These are phyloP conservation scores for Macaranga tanarius DNA, from an alignment of 441 rosid genomes.

Conservation along the genomic window DNA sequence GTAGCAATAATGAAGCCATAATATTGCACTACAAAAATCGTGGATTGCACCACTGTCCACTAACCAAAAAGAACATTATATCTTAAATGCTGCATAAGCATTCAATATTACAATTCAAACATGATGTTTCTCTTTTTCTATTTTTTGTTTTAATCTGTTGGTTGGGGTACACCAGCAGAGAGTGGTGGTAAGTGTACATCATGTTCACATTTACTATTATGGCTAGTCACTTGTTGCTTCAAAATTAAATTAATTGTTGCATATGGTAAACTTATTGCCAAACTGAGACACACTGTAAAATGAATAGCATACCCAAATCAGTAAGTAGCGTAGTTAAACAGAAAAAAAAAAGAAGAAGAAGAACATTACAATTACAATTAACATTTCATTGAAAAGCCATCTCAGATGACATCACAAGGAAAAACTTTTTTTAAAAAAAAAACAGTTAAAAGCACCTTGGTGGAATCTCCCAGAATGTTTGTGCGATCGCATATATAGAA, in stretches of 20 bases:
- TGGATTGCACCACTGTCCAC: constrained; percentile 2
- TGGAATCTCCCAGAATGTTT: constrained; percentile 65
- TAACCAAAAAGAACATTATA: neutral
- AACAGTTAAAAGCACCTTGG: constrained; percentile 54
- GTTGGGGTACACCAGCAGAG: neutral
- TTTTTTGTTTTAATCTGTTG: neutral
- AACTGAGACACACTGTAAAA: neutral
- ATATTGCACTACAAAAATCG: neutral
- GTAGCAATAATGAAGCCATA: neutral
- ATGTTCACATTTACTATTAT: neutral
- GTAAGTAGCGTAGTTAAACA: neutral
- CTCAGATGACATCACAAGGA: constrained; percentile 15
- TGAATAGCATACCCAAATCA: neutral
- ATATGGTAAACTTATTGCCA: neutral
- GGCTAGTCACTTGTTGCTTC: neutral
- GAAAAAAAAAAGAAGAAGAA: neutral
- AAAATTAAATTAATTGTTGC: neutral
- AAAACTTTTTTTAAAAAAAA: neutral
- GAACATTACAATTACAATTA: constrained; percentile 1
- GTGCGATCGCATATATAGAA: constrained; percentile 85
- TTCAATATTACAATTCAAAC: neutral
- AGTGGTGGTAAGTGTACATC: neutral
- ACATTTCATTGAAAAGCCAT: constrained; percentile 6
- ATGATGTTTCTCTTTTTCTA: neutral
- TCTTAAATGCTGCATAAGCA: constrained; percentile 1